Conservation (phyloP, 1,284 basidiomycete species). For the Coriolopsis trogii region DNA sequence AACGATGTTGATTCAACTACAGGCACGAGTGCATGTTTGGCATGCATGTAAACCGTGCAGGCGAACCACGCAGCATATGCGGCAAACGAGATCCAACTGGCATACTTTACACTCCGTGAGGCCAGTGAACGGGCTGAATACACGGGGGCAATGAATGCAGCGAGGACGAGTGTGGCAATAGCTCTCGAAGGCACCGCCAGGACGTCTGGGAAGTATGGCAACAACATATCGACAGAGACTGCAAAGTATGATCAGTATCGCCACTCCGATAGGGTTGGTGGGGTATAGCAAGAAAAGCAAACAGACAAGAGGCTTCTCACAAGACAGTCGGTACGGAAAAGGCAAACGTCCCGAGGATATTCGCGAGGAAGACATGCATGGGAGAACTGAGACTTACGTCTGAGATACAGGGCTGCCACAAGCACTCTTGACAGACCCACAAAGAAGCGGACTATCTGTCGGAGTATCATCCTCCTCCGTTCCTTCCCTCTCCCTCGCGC, state of each 20-base stretch:
- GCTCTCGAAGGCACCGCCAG: constrained; percentile 34
- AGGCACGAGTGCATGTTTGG: constrained; percentile 43
- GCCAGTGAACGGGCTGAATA: constrained; percentile 55
- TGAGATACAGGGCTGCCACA: constrained; percentile 62
- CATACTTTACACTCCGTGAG: constrained; percentile 53
- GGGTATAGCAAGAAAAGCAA: no score
- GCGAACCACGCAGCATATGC: constrained; percentile 64
- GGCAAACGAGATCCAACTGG: constrained; percentile 58
- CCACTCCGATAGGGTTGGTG: no score
- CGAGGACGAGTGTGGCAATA: constrained; percentile 42
- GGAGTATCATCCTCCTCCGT: constrained; percentile 30
- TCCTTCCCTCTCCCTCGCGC: constrained; percentile 56
- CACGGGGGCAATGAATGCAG: constrained; percentile 49
- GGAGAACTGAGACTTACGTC: constrained; percentile 46
- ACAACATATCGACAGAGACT: constrained; percentile 57
- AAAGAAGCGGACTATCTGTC: constrained; percentile 43
- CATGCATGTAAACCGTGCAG: constrained; percentile 52
- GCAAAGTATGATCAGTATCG: constrained; percentile 4
- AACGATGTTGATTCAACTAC: constrained; percentile 42
- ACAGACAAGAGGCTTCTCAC: no score
- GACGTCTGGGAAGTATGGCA: constrained; percentile 44
- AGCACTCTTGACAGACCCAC: constrained; percentile 51
- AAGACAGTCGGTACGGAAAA: no score
- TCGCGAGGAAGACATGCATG: no score
- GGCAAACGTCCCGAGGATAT: no score